Base-by-base conservation (phyloP, 2,329 filamentous ascomycete genomes). In the Stagonosporopsis tanaceti region DNA sequence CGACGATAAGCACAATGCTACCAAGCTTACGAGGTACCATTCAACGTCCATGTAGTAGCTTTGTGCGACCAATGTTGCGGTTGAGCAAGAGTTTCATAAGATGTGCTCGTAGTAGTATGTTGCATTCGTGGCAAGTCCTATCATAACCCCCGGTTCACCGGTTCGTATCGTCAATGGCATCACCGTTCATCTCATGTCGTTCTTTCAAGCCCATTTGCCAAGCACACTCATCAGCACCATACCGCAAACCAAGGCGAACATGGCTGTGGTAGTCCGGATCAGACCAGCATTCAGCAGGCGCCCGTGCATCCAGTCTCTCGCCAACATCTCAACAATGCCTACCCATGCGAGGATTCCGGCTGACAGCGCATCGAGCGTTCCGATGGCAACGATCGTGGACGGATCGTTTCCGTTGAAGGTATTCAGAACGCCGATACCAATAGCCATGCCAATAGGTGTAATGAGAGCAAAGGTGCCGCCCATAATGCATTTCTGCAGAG, bases 271-370 rank as follows among this genome's bases (percentile, higher is more conserved):
- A 0, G 85, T 86, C 54, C 80, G 82, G 0, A 79, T 27, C 1
- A 81, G 35, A 0, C 81, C 73, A 0, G 87, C 82, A 28, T 84
- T 76, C 15, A 82, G 73, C 72, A 90, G 74, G 12, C 61, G 61
- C 2, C 76, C 77, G 30, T 75, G 77, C 65, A 89, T 83, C 90
- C 90, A 93, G 70, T 93, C 90, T 38, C 84, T 80, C 2, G 88
- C 88, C 85, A 88, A 88, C 89, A 93, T 92, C 77, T 93, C 90
- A 0, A 93, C 89, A 1, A 93, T 76, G 2, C 89, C 89, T 2
- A 93, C 89, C 89, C 90, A 93, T n/a, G 90, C 78, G 30, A 93
- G 80, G 41, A 94, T 91, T 27, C 90, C 90, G 0, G 90, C 89
- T 0, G 87, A 90, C 9, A 93, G 70, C 6, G 90, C 88, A 72